Base-by-base conservation (phyloP, 371 early-diverging fungal species). In the Mortierella sp. region DNA sequence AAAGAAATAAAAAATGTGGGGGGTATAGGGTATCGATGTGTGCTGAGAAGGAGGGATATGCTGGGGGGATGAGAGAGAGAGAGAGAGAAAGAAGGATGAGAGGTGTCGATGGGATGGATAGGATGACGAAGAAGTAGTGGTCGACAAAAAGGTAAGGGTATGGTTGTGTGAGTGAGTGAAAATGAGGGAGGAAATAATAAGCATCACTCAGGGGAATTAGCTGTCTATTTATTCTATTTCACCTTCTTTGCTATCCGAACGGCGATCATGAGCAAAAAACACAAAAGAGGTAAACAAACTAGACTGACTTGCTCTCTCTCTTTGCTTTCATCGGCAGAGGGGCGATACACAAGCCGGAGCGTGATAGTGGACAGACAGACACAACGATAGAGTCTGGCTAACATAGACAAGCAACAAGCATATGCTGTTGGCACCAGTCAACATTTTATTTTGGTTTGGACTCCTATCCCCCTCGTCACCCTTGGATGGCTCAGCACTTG, bases 191-290 rank as follows among this genome's bases (percentile, higher is more conserved):
- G 31, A 34, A 58, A 61, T 61, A 61, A 37, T 61, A 39, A 58
- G 19, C n/a, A 31, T 22, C 13, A 61, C 37, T 34, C 5, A 9
- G 34, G 58, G 61, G 37, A 61, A 9, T 34, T 39, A 61, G 61
- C 61, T n/a, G 61, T 61, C 61, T 61, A 61, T 61, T 61, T 61
- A 61, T 61, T 61, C 61, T 34, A 34, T 61, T 31, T 61, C 19
- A 2, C 31, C 19, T 9, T 61, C 22, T 22, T 19, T 61, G 22
- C 61, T 61, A 22, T 37, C 61, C 61, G 61, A 61, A 61, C 37
- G 61, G 61, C 61, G 61, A 61, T 61, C 61, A 61, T 61, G 37
- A 61, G 61, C 61, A 61, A 53, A 53, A 52, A 24, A 53, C 26
- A 52, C 31, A 29, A 48, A 8, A n/a, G 14, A 22, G 16, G 61